These are phyloP conservation scores for Tirmania nivea DNA, from an alignment of 495 filamentous ascomycete species.

Conservation along the genomic window DNA sequence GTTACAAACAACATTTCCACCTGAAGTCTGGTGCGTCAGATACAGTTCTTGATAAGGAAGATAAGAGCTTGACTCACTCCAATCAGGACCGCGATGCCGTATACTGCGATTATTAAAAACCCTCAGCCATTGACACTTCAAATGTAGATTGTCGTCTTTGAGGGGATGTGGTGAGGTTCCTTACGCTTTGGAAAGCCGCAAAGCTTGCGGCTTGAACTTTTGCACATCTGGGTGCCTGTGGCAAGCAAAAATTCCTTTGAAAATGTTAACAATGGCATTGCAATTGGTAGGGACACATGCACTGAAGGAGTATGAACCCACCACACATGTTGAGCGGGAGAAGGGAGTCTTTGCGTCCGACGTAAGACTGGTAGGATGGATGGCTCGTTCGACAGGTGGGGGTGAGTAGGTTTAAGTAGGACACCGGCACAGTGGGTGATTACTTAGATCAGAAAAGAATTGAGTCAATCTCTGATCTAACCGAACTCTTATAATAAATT, in stretches of 20 bases:
- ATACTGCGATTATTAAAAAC: constrained; percentile 32
- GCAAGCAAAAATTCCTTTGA: constrained; percentile 74
- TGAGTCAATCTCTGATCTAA: too few relatives aligned
- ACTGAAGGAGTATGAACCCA: constrained; percentile 5
- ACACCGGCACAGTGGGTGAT: too few relatives aligned
- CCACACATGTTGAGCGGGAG: constrained; percentile 14
- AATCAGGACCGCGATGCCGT: constrained; percentile 92
- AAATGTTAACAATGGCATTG: neutral
- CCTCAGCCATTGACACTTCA: too few relatives aligned
- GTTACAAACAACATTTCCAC: constrained; percentile 71
- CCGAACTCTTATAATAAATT: too few relatives aligned
- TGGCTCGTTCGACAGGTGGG: too few relatives aligned
- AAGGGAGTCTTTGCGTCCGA: too few relatives aligned
- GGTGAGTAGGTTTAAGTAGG: too few relatives aligned
- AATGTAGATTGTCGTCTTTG: neutral
- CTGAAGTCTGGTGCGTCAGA: constrained; percentile 23
- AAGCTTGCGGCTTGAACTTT: constrained; percentile 88
- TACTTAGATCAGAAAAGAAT: too few relatives aligned
- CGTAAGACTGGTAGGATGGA: too few relatives aligned
- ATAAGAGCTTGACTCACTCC: constrained; percentile 46
- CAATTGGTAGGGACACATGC: neutral
- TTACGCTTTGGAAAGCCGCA: constrained; percentile 90
- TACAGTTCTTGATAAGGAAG: constrained; percentile 3
- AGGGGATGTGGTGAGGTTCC: constrained; percentile 18
- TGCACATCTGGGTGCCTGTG: constrained; percentile 92